phyloP scores from a whole-genome alignment of 1,284 basidiomycete genomes.

The Sanghuangporus sanghuang region DNA sequence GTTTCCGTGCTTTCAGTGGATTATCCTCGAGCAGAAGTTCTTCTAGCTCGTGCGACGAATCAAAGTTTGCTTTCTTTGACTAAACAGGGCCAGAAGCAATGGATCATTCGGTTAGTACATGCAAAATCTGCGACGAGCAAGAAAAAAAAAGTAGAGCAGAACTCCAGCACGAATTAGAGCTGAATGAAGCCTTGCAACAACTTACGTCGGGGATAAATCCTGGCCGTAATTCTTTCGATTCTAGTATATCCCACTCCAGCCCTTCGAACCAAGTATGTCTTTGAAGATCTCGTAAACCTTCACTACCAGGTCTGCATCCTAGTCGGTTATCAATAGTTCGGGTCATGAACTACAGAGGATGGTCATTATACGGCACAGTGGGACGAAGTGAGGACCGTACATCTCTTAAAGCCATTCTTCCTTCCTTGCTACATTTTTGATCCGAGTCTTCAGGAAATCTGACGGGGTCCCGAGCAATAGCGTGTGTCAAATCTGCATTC shows the following conservation, averaged over 20 bases:
- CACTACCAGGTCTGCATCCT: constrained; percentile 75
- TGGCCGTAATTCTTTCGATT: constrained; percentile 74
- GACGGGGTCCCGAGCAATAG: constrained; percentile 74
- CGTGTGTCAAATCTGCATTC: constrained; percentile 84
- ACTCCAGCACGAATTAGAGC: background rate
- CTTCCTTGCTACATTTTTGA: constrained; percentile 60
- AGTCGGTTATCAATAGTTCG: constrained; percentile 77
- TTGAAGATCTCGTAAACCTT: constrained; percentile 75
- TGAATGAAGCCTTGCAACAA: constrained; percentile 16
- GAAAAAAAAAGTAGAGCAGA: background rate
- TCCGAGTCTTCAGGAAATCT: constrained; percentile 77
- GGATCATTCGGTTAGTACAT: background rate
- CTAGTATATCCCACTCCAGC: constrained; percentile 85
- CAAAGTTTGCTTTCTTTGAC: constrained; percentile 98
- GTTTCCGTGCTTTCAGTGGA: constrained; percentile 89
- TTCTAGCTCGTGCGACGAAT: constrained; percentile 97
- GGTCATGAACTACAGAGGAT: constrained; percentile 66
- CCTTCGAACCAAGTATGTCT: constrained; percentile 82
- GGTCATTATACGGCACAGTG: constrained; percentile 3
- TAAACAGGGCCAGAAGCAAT: constrained; percentile 28
- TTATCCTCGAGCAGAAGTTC: constrained; percentile 96
- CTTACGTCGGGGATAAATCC: constrained; percentile 92
- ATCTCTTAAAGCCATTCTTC: constrained; percentile 62
- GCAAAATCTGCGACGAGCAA: constrained; percentile 3
- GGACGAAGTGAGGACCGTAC: constrained; percentile 36